Base-by-base conservation (phyloP, 164 flowering plant species). In the grape (Vitis vinifera) region DNA sequence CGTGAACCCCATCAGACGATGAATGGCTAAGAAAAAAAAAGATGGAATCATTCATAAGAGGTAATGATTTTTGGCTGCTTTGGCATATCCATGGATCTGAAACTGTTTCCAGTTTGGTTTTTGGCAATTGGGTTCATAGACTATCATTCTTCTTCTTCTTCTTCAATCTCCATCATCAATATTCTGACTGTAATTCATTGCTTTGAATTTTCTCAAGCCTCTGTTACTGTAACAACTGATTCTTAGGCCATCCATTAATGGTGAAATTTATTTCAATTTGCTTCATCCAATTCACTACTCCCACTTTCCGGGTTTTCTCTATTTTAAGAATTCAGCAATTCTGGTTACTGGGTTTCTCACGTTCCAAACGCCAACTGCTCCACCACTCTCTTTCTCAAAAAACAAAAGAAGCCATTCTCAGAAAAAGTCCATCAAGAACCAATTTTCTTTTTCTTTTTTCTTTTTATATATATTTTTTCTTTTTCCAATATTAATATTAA, bases 211-310 rank as follows among this genome's bases (percentile, higher is more conserved):
- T 12, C 59, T 11, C 8, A 12, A 5, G 4, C 10, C 56, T 67
- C 29, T 57, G 59, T 62, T 65, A 59, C 62, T 75, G 74, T 67
- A 75, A 75, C 74, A 66, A 64, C 62, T 58, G 55, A 67, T 50
- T 51, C 31, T 13, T 16, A n/a, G 16, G 37, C 8, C 48, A 47
- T 29, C 68, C 56, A 69, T 68, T 37, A 63, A 63, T 67, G 66
- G 53, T 52, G 52, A 50, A 65, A 30, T 27, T 27, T 59, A 23
- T 59, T 52, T 29, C 14, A 0, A 19, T 59, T 50, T 12, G 8
- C 19, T 62, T 37, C 14, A 11, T 27, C 37, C 8, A 8, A 2
- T 27, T 23, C 29, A 11, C 2, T 9, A 10, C 6, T 11, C 44
- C 44, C 11, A 27, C 12, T 59, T 59, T 5, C 14, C 30, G 16